Evolutionary conservation across 495 filamentous ascomycete species (phyloP), one percentile per base, ranked within the genome.

Genomic region (Tuber magnatum): DNA sequence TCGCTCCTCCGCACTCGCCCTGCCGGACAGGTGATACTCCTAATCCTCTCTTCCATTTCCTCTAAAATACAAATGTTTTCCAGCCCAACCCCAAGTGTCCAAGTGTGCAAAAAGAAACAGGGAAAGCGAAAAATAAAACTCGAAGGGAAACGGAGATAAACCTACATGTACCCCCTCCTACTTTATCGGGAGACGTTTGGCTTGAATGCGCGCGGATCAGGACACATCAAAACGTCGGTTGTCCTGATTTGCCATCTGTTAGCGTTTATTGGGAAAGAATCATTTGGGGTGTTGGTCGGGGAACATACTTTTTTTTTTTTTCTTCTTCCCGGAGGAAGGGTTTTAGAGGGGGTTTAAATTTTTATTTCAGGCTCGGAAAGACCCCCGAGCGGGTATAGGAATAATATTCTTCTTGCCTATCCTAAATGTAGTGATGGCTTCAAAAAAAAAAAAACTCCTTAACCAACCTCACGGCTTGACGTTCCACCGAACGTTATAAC

Each of bases 271-370:
- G 28, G 56, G 16, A 35, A 2, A 65, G 28, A 14, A 65, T 65
- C 14, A 18, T 35, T 65, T 65, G 56, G 28, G 28, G 16, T 35
- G 28, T 65, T 6, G 16, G 28, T 14, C 16, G 56, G 56, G 12
- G 28, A 65, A 65, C 56, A 65, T 65, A 65, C 56, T 65, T 65
- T 65, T 65, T 65, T 65, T 65, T 65, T 65, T 65, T 61, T 32
- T 61, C 10, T 7, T 7, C n/a, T 28, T 28, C 28, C 28, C 32
- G 28, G 32, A 16, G 56, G 56, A 35, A 65, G 56, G 0, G 51
- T 20, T 65, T 65, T 65, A 51, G 14, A 20, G 3, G 3, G 9
- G n/a, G 10, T 65, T 65, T 65, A 65, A 35, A 65, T 65, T 65
- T 65, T 65, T 65, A 65, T 65, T 65, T 65, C 56, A 65, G 56